Evolutionary conservation across 495 filamentous ascomycete species (phyloP).

Genomic region (Ascodesmis nigricans): DNA sequence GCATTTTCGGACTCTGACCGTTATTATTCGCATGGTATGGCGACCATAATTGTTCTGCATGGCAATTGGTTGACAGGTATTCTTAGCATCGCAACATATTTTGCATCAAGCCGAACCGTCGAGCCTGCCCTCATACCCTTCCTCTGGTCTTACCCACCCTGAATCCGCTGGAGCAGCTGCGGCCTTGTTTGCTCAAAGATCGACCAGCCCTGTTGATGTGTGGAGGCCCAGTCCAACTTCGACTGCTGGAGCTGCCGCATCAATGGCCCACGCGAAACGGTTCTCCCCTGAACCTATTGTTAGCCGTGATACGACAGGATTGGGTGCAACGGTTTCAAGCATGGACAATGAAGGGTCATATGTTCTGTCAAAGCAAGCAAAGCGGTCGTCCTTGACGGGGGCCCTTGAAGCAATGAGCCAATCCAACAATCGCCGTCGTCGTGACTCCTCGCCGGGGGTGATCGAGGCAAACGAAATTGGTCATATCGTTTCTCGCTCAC

Average conservation of each 20-base stretch:
- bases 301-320: neutral
- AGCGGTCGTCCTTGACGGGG: conserved; percentile 13
- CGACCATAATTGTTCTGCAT: no score
- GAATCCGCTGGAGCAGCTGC: conserved; percentile 14
- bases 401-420: conserved; percentile 13
- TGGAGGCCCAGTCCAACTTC: conserved; percentile 14
- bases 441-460: neutral
- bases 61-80: no score
- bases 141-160: conserved; percentile 10
- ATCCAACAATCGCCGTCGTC: neutral
- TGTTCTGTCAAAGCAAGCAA: conserved; percentile 7
- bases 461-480: neutral
- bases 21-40: no score
- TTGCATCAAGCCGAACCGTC: conserved; percentile 7
- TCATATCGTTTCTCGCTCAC: neutral
- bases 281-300: conserved; percentile 1
- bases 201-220: conserved; percentile 12
- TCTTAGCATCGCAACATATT: no score
- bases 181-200: conserved; percentile 11
- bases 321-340: neutral
- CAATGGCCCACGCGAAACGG: conserved; percentile 11
- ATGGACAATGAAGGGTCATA: neutral
- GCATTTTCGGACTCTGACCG: no score
- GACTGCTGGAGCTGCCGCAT: conserved; percentile 16
- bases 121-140: conserved; percentile 11